Evolutionary conservation across 2,329 filamentous ascomycete species (phyloP), one percentile per base, ranked within the genome.

Genomic region (Trichoderma sp.): DNA sequence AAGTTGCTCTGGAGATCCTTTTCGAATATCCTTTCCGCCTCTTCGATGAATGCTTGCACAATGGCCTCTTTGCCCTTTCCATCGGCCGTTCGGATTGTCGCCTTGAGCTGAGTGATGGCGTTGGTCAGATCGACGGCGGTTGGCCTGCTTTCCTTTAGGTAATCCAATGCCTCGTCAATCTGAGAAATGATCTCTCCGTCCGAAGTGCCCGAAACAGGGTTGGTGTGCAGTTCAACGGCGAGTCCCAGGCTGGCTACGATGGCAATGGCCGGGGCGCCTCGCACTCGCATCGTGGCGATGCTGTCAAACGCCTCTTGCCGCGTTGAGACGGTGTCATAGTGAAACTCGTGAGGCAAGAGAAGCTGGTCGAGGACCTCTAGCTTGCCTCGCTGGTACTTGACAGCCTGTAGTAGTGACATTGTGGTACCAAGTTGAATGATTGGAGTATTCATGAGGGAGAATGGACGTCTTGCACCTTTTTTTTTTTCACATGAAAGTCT

Each of bases 81-180:
- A 17, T 84, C 83, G 6, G 82, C 83, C 6, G 78, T 74, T 22
- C 87, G 81, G 25, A 92, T 86, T 25, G 87, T 82, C 9, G 80
- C 82, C 75, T 91, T 93, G 73, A 99, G 86, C 72, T 94, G 92
- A 64, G 87, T 82, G 70, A 94, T 93, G 56, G 94, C 94, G 80
- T 98, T 97, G 67, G 90, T 91, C 67, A 99, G 85, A 77, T 99
- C 97, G 57, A 99, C 95, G 5, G 95, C 95, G 1, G 95, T 99
- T 1, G 95, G 95, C 52, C 95, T 87, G 76, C 93, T 97, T 56
- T 89, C 91, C 73, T 95, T 90, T 56, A 99, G 85, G 77, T 96
- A 97, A 72, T 94, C 89, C 53, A 99, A 84, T 67, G 92, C 92
- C 56, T 88, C 84, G 68, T 89, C 83, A 71, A 97, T 92, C 76